Percentiles rank a stretch among this genome's conserved stretches.
These are phyloP conservation scores for Glomus cerebriforme DNA, from an alignment of 192 early-diverging fungal species.

Conservation along the genomic window DNA sequence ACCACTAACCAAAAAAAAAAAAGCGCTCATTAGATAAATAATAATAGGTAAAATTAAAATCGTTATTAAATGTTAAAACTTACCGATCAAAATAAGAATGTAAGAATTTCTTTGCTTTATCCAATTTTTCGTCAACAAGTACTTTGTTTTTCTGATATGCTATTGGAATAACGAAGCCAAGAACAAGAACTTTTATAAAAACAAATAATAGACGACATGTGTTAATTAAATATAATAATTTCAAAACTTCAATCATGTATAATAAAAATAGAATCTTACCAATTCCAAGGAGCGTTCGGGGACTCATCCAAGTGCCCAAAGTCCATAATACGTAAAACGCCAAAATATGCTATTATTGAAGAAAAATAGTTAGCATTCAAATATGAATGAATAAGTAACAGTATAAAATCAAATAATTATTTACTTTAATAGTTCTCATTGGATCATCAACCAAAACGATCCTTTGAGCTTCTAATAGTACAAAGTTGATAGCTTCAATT, in stretches of 20 bases:
- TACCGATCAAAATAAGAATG: neutral
- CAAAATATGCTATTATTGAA: neutral
- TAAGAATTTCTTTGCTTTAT: neutral
- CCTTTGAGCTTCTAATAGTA: neutral
- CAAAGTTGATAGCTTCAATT: neutral
- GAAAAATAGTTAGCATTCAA: neutral
- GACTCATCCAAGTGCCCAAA: neutral
- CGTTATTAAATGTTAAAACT: neutral
- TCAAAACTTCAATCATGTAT: neutral
- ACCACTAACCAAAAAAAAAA: neutral
- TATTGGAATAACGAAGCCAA: neutral
- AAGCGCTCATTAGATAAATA: neutral
- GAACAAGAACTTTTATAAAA: neutral
- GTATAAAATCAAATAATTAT: neutral
- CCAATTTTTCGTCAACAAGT: slow-evolving; percentile 7
- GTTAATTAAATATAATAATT: neutral
- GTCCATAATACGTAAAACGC: neutral
- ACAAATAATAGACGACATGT: neutral
- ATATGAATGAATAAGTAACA: neutral
- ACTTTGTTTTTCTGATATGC: neutral
- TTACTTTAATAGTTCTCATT: neutral
- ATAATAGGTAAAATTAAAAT: neutral
- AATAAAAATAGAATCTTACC: neutral
- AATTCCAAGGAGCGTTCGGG: neutral
- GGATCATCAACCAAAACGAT: slow-evolving; percentile 9